Conservation (phyloP, 108 stramenopile genomes). For the Pseudonitzschia delicatissima region DNA sequence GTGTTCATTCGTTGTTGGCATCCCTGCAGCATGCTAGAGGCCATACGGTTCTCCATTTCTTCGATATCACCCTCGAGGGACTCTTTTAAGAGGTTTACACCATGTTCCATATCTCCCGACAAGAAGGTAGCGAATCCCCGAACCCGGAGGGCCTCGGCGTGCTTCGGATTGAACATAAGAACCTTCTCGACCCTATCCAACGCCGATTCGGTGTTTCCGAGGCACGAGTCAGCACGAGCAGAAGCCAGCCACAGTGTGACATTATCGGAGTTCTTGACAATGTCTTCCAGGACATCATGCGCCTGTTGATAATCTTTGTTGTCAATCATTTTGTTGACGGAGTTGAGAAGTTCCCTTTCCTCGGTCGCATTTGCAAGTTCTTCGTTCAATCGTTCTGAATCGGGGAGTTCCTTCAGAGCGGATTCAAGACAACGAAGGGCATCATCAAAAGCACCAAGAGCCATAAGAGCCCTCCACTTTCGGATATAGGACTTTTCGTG, state of each 20-base stretch:
- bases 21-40: slow-evolving; percentile 18
- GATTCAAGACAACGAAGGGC: slow-evolving; percentile 40
- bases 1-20: slow-evolving; percentile 28
- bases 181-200: slow-evolving; percentile 42
- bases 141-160: slow-evolving; percentile 40
- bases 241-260: slow-evolving; percentile 37
- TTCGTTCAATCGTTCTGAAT: slow-evolving; percentile 32
- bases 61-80: slow-evolving; percentile 29
- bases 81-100: slow-evolving; percentile 35
- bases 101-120: slow-evolving; percentile 48
- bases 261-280: slow-evolving; percentile 41
- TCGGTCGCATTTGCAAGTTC: slow-evolving; percentile 31
- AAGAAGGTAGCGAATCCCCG: slow-evolving; percentile 40
- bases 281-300: slow-evolving; percentile 24
- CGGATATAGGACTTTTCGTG: slow-evolving; percentile 53
- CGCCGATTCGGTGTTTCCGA: slow-evolving; percentile 39
- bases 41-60: slow-evolving; percentile 21
- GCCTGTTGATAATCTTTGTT: slow-evolving; percentile 34
- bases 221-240: slow-evolving; percentile 36
- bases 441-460: slow-evolving; percentile 44
- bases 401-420: slow-evolving; percentile 33
- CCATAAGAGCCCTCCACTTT: slow-evolving; percentile 54
- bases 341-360: slow-evolving; percentile 29
- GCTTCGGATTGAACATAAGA: slow-evolving; percentile 34
- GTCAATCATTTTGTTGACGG: slow-evolving; percentile 19